Conservation (phyloP, 2,329 filamentous ascomycete genomes). For the Aureobasidium namibiae region DNA sequence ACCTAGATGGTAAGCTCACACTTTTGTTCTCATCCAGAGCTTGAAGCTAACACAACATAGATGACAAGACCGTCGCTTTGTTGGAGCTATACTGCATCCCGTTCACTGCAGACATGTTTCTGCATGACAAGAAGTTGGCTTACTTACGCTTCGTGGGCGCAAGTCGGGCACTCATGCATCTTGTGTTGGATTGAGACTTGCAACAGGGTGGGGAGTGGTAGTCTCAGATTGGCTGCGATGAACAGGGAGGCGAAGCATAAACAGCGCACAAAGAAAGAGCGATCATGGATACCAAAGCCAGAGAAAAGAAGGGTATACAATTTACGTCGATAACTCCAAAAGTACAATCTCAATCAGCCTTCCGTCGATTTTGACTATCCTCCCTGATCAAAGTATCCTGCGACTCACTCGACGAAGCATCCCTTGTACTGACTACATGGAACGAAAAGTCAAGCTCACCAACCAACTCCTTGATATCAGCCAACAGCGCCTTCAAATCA, state of each 20-base stretch:
- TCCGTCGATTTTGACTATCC: background rate
- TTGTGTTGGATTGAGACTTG: background rate
- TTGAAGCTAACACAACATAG: background rate
- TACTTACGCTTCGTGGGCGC: conserved; percentile 5
- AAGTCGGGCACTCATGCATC: background rate
- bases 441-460: conserved; percentile 70
- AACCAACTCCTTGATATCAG: conserved; percentile 55
- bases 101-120: background rate
- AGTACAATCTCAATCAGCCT: background rate
- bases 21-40: background rate
- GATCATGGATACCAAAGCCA: too few species aligned
- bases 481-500: conserved; percentile 56
- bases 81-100: background rate
- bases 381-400: background rate
- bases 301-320: background rate
- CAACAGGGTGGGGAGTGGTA: background rate
- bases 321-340: too few species aligned
- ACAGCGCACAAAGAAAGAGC: too few species aligned
- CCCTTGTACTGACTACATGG: conserved; percentile 41
- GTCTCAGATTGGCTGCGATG: background rate
- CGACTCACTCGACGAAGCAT: background rate
- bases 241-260: too few species aligned
- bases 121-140: conserved; percentile 3
- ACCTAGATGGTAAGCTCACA: background rate
- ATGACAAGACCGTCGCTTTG: background rate